Conservation (phyloP, 2,329 filamentous ascomycete genomes). For the Arachnomyces sp. region DNA sequence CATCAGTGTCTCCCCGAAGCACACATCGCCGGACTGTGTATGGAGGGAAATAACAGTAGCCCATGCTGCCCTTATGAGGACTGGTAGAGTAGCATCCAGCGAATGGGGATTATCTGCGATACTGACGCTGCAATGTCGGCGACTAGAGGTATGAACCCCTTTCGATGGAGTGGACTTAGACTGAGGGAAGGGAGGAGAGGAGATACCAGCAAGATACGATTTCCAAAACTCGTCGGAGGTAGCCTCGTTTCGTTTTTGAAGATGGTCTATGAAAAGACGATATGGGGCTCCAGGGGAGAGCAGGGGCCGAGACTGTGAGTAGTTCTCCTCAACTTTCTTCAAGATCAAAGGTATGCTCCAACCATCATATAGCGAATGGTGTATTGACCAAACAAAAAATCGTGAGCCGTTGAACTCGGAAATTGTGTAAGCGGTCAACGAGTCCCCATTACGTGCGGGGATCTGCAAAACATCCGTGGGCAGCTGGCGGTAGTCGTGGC, state of each 20-base stretch:
- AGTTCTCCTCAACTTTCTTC: slow-evolving; percentile 8
- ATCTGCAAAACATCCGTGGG: slow-evolving; percentile 6
- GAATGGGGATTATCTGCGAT: slow-evolving; percentile 2
- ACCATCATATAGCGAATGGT: slow-evolving; percentile 40
- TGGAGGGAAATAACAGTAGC: slow-evolving; percentile 28
- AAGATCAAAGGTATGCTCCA: slow-evolving; percentile 20
- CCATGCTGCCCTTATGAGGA: slow-evolving; percentile 34
- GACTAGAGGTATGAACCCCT: no score
- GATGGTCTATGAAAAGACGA: slow-evolving; percentile 18
- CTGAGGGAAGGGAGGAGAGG: slow-evolving; percentile 12
- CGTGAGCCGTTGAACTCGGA: slow-evolving; percentile 6
- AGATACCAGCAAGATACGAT: slow-evolving; percentile 10
- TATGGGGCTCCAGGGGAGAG: slow-evolving; percentile 10
- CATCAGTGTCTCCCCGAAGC: slow-evolving; percentile 35
- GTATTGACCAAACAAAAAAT: slow-evolving; percentile 34
- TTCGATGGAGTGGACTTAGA: not conserved
- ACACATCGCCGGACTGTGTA: slow-evolving; percentile 28
- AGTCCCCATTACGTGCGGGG: slow-evolving; percentile 8
- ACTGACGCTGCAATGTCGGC: no score
- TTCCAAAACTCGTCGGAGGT: slow-evolving; percentile 15
- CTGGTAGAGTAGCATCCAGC: slow-evolving; percentile 19
- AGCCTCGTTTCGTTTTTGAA: slow-evolving; percentile 11
- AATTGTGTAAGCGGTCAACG: slow-evolving; percentile 10
- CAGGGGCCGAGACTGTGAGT: not conserved
- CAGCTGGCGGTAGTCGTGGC: slow-evolving; percentile 4